phyloP scores from a whole-genome alignment of 495 filamentous ascomycete genomes.

The Articulospora tetracladia region DNA sequence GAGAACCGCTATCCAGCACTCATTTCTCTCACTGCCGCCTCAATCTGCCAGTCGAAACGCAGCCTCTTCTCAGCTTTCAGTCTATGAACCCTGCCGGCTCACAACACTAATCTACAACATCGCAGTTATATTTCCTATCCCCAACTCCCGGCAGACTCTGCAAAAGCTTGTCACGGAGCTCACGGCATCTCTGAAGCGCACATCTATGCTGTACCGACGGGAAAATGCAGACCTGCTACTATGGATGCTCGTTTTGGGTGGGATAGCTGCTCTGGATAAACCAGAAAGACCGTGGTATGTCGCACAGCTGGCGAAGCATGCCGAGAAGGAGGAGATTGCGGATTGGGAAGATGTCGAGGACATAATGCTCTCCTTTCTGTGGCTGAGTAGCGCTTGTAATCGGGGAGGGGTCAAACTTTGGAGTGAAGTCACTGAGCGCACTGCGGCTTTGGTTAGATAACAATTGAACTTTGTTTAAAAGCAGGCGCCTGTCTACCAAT shows the following conservation, averaged over 20 bases:
- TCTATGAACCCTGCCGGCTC: conserved; percentile 8
- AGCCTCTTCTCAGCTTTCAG: background rate
- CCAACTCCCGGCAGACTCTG: background rate
- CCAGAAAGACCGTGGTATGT: conserved; percentile 10
- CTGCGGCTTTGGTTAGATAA: too few species aligned
- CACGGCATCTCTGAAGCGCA: background rate
- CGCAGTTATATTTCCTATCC: conserved; percentile 7
- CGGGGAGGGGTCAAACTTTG: background rate
- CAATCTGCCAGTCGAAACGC: background rate
- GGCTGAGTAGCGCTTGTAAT: conserved; percentile 9
- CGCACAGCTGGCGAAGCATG: background rate
- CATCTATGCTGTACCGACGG: background rate
- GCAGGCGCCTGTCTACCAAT: too few species aligned
- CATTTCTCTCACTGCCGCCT: background rate
- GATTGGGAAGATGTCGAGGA: conserved; percentile 4
- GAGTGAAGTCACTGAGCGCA: background rate
- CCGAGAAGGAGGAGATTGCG: background rate
- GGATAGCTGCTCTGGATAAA: conserved; percentile 5
- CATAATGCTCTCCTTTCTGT: conserved; percentile 3
- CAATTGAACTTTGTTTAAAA: too few species aligned
- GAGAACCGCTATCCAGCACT: conserved; percentile 4
- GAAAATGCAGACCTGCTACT: background rate
- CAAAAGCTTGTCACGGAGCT: conserved; percentile 1
- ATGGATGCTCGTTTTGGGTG: conserved; percentile 10
- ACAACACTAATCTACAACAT: conserved; percentile 6